A percentile compares a stretch with the other conserved stretches of the same genome.
phyloP scores from a whole-genome alignment of 148 eudicot genomes.

The Camellia sinensis region DNA sequence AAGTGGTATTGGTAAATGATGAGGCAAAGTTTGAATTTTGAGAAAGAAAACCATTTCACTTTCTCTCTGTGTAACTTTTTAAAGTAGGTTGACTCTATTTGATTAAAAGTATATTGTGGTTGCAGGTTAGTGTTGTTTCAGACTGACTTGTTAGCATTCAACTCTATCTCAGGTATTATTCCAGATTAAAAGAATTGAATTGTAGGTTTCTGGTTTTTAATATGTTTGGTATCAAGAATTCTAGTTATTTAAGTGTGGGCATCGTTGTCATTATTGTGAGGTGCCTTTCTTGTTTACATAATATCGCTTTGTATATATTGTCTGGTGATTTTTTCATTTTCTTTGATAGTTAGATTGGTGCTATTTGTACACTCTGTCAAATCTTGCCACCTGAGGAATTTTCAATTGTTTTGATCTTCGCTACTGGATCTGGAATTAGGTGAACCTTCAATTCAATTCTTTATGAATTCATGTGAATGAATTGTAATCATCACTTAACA shows the following conservation, averaged over 20 bases:
- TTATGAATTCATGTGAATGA: background rate
- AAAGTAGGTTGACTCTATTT: background rate
- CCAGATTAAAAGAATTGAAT: background rate
- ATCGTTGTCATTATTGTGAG: background rate
- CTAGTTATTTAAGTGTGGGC: background rate
- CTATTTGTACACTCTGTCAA: slow-evolving; percentile 1
- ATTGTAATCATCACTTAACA: background rate
- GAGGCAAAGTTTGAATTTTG: background rate
- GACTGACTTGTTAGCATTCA: slow-evolving; percentile 96
- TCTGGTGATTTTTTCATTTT: background rate
- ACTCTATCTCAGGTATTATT: slow-evolving; percentile 61
- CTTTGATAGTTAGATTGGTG: background rate
- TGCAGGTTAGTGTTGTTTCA: slow-evolving; percentile 98
- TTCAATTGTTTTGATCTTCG: slow-evolving; percentile 66
- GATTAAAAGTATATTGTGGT: background rate
- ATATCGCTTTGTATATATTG: background rate
- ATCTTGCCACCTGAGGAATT: slow-evolving; percentile 59
- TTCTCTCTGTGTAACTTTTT: background rate
- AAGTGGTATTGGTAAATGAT: background rate
- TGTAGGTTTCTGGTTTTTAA: background rate
- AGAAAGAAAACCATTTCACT: background rate
- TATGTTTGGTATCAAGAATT: background rate
- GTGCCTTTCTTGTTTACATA: background rate
- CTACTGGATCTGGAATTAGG: slow-evolving; percentile 97
- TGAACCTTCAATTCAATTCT: slow-evolving; percentile 15